Base-by-base conservation (phyloP, 2,329 filamentous ascomycete species). In the Scorias spongiosa region DNA sequence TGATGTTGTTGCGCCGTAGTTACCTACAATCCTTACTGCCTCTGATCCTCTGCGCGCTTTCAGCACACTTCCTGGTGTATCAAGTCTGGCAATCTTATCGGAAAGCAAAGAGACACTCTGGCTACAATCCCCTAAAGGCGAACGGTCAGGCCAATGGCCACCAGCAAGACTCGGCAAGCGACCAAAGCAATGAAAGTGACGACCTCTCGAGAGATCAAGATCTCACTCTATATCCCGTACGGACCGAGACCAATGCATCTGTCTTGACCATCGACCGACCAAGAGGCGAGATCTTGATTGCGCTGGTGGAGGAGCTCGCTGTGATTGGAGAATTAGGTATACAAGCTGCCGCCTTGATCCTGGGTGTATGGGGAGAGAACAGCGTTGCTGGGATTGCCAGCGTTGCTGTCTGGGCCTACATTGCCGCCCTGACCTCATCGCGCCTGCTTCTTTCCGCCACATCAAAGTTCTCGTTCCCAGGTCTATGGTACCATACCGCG, bases 401-500 rank as follows among this genome's bases (percentile, higher is more conserved):
- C 41, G 67, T 94, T 29, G 63, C 77, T 10, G 77, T 77, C 28
- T 96, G 91, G 89, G 63, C 76, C 42, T 98, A 96, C 59, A 76
- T 88, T 34, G 69, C 89, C 26, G 64, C 79, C 12, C 72, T 98
- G 46, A 80, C 80, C 11, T 75, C 78, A 15, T 65, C 87, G 38
- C 80, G 91, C 29, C 67, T 95, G 42, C 55, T 79, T 64, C 64
- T 76, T 71, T 64, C 80, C 62, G 70, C 66, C 44, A 63, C 66
- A 39, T 62, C 77, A 67, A 64, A 76, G 66, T 55, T 76, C 69
- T 71, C 85, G 61, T 62, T 91, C 11, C 80, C 82, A 8, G 72
- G 75, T 46, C 67, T 96, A 8, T 98, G 91, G 91, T 88, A 89
- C 58, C 91, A 98, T 63, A 96, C 91, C 0, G 83, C 86, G 15